Evolutionary conservation across 495 filamentous ascomycete species (phyloP), one percentile per base, ranked within the genome.

Genomic region (Talaromyces nanjingensis): DNA sequence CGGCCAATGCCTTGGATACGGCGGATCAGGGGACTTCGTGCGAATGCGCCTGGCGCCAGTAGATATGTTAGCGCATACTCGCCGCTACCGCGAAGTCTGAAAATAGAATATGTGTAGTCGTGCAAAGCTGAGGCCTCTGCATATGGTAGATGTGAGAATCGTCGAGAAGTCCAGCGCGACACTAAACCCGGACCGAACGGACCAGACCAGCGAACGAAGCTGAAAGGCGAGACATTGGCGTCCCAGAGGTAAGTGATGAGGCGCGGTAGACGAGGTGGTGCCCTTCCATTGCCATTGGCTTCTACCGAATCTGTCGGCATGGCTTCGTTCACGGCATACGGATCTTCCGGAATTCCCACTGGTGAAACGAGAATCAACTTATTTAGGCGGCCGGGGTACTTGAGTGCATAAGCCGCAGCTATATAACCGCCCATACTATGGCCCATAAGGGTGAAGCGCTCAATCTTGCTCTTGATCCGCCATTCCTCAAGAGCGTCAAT

Each of bases 221-320:
- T 91, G 73, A 98, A 98, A 18, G 96, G 94, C 1, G 92, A 96
- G 66, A 98, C 87, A 70, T 98, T 98, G 66, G 91, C 91, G 64
- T 98, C 94, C 94, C 94, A 98, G 37, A 98, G 83, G 72, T 91
- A 96, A 31, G 86, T 86, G 18, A 97, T 78, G 91, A 92, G 96
- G 72, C 88, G 87, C 0, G 92, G 89, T 12, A 91, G 67, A 18
- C 87, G 89, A 4, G 89, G 81, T 42, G 83, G 76, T n/a, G 85
- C 76, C 59, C 83, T 65, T 56, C 68, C 70, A 58, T 79, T 78
- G 18, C 70, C 68, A 7, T 74, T 71, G 42, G 72, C 67, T 53
- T 75, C 72, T 58, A 68, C 65, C 62, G 79, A 78, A 11, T 90
- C 87, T 64, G 92, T 89, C 8, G 93, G 89, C 77, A 97, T 86